Evolutionary conservation across 176 grass and related monocot genomes (phyloP), one percentile per base, ranked within the genome.

Genomic region (Hyparrhenia diplandra): DNA sequence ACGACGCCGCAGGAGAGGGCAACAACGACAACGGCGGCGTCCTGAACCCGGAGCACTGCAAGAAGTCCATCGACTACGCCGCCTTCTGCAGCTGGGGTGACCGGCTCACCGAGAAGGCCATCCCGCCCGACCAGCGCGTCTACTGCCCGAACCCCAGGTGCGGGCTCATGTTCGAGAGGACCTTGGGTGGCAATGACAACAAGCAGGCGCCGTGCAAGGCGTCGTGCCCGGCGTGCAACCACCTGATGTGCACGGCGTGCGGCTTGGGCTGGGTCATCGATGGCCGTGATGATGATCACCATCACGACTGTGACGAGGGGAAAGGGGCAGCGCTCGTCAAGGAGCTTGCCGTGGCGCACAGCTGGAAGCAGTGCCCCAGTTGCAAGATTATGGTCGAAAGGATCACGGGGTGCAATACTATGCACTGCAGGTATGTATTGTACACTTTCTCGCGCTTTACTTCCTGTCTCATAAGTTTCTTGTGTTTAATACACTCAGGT

Each of bases 131-230:
- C 61, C 57, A 13, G 5, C 86, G 85, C 32, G 45, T 40, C 0
- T 88, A 88, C 83, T 88, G 90, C 83, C 90, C 90, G 0, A 82
- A 83, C 86, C 46, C 9, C 40, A 47, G 40, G 20, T 92, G 90
- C 83, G 64, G 69, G 49, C 24, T 78, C 20, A 27, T 80, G 60
- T 32, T 86, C 0, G 61, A 82, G 49, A 49, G 18, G 72, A 25
- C 45, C 20, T 72, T 6, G 1, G 74, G 68, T 7, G 63, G 10
- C 1, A 41, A 69, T 3, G 59, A 35, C n/a, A n/a, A n/a, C n/a
- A n/a, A n/a, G n/a, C n/a, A n/a, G 30, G 36, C 52, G 3, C 18
- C 51, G 18, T 54, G 51, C 66, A 51, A 9, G 59, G 42, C 86
- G 16, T 5, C 12, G 17, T 92, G 90, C 79, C 86, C 75, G 7